phyloP scores from a whole-genome alignment of 495 filamentous ascomycete genomes.

The Tetracladium marchalianum region DNA sequence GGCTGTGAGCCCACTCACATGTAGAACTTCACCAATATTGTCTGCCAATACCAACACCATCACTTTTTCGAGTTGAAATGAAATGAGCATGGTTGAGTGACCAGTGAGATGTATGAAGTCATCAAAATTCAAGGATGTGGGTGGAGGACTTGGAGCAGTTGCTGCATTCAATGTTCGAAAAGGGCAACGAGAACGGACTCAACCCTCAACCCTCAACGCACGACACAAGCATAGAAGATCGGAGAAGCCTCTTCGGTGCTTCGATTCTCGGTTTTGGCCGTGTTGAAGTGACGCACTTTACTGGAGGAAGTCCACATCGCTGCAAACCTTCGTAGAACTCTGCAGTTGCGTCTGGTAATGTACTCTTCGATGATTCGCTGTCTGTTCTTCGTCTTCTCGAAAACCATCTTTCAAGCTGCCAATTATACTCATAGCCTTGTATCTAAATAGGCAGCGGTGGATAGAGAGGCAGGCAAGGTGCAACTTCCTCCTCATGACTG shows the following conservation, averaged over 20 bases:
- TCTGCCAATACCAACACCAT: too few relatives aligned
- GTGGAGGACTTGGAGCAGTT: too few relatives aligned
- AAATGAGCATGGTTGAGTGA: too few relatives aligned
- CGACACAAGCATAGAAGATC: slow-evolving; percentile 53
- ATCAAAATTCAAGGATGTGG: too few relatives aligned
- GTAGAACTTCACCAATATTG: too few relatives aligned
- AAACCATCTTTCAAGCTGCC: background rate
- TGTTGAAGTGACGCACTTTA: slow-evolving; percentile 60
- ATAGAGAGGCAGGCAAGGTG: slow-evolving; percentile 29
- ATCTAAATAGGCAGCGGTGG: slow-evolving; percentile 36
- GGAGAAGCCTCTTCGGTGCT: slow-evolving; percentile 51
- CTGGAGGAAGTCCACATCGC: slow-evolving; percentile 56
- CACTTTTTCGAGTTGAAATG: too few relatives aligned
- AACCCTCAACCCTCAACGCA: slow-evolving; percentile 21
- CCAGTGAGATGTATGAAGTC: too few relatives aligned
- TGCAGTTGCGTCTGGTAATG: background rate
- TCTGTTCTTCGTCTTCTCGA: background rate
- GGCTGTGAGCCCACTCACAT: too few relatives aligned
- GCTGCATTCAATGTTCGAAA: too few relatives aligned
- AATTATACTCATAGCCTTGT: slow-evolving; percentile 30
- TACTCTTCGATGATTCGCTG: slow-evolving; percentile 28
- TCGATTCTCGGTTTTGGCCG: slow-evolving; percentile 38
- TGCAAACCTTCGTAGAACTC: slow-evolving; percentile 61
- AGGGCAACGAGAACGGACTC: too few relatives aligned
- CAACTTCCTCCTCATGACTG: slow-evolving; percentile 50